phyloP scores from a whole-genome alignment of 805 yeast genomes.

The Brettanomyces bruxellensis region DNA sequence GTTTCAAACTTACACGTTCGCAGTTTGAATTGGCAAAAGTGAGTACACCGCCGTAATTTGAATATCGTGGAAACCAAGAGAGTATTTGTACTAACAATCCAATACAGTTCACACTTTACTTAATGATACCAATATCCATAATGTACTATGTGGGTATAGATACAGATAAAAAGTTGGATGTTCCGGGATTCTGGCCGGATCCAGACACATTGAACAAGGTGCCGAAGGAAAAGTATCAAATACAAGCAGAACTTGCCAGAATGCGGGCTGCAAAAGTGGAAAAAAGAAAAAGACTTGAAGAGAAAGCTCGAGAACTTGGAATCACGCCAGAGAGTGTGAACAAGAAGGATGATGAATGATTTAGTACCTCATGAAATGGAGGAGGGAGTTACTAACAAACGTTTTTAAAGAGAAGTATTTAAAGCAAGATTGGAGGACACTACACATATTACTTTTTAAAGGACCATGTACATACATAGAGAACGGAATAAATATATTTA shows the following conservation, averaged over 20 bases:
- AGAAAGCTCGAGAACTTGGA: constrained; percentile 61
- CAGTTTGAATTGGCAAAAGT: constrained; percentile 46
- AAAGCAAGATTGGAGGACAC: too few relatives aligned
- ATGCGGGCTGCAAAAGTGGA: constrained; percentile 69
- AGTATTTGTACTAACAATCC: constrained; percentile 3
- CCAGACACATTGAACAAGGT: constrained; percentile 84
- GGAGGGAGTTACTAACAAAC: too few relatives aligned
- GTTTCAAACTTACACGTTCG: constrained; percentile 31
- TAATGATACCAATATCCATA: constrained; percentile 78
- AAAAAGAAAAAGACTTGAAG: constrained; percentile 66
- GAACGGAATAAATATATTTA: background rate
- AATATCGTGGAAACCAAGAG: background rate
- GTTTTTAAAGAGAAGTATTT: too few relatives aligned
- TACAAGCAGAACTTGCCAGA: constrained; percentile 84
- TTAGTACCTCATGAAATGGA: too few relatives aligned
- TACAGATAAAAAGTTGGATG: constrained; percentile 79
- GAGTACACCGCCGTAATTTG: constrained; percentile 10
- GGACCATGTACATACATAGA: background rate
- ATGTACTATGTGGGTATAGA: constrained; percentile 92
- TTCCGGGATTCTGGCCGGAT: constrained; percentile 96
- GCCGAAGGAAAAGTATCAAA: constrained; percentile 89
- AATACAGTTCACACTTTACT: constrained; percentile 66
- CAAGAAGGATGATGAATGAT: constrained; percentile 3
- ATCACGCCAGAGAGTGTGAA: constrained; percentile 42
- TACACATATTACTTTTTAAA: background rate